Conservation (phyloP, 768 basidiomycete genomes). For the Chiua virens region DNA sequence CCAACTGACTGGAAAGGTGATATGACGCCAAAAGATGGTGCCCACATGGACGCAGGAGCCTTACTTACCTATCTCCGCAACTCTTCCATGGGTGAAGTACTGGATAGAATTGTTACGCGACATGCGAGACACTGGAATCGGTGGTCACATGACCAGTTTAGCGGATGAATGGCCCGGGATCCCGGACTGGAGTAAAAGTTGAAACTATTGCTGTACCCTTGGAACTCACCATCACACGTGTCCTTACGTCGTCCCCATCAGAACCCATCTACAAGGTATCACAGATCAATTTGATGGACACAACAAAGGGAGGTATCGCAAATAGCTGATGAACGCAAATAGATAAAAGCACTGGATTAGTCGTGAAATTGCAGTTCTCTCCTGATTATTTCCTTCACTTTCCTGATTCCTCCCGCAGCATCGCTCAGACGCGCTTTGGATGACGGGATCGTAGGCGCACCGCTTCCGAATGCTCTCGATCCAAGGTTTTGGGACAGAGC, state of each 20-base stretch:
- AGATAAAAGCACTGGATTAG: conserved; percentile 33
- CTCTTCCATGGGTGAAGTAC: neutral
- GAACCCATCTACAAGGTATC: conserved; percentile 11
- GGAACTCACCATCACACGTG: too few relatives aligned
- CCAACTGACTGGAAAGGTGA: conserved; percentile 3
- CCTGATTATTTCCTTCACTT: conserved; percentile 80
- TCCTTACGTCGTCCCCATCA: too few relatives aligned
- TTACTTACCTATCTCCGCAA: neutral
- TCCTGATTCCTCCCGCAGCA: conserved; percentile 63
- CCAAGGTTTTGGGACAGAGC: too few relatives aligned
- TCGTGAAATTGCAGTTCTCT: conserved; percentile 74
- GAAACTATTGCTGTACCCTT: too few relatives aligned
- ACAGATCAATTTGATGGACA: conserved; percentile 20
- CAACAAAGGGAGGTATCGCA: conserved; percentile 16
- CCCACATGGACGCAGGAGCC: neutral
- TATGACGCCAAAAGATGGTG: neutral
- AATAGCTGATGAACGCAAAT: conserved; percentile 9
- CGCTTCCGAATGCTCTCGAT: too few relatives aligned
- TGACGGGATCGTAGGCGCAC: too few relatives aligned
- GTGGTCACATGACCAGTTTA: neutral
- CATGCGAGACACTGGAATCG: neutral
- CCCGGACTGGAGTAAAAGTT: too few relatives aligned
- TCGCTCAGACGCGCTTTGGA: too few relatives aligned
- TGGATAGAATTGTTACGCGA: neutral
- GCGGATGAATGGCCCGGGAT: too few relatives aligned